Conservation (phyloP, 495 filamentous ascomycete species). For the Penicillium paxilli region DNA sequence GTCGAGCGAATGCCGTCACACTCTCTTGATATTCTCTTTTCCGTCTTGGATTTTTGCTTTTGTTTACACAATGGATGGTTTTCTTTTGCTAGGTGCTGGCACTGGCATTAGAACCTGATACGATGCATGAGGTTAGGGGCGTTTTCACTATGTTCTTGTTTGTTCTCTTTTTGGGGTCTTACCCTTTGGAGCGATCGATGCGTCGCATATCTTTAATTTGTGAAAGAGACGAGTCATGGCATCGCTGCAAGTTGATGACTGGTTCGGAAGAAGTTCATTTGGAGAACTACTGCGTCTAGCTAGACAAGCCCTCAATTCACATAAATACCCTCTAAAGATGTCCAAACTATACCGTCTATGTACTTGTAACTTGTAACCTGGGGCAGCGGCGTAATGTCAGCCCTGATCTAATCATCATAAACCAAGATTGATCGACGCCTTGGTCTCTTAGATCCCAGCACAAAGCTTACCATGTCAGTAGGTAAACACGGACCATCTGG, state of each 20-base stretch:
- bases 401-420: neutral
- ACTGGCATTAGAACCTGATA: slow-evolving; percentile 5
- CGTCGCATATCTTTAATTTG: neutral
- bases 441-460: neutral
- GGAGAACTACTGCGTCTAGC: neutral
- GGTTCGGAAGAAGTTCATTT: neutral
- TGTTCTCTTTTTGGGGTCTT: neutral
- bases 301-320: neutral
- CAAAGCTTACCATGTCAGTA: neutral
- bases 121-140: slow-evolving; percentile 9
- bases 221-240: neutral
- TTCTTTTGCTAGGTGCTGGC: slow-evolving; percentile 17
- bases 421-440: neutral
- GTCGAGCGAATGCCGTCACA: neutral
- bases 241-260: neutral
- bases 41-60: neutral
- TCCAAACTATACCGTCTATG: neutral
- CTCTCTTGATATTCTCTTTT: neutral
- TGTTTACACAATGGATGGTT: neutral
- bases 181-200: neutral
- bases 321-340: neutral
- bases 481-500: neutral
- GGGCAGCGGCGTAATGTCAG: neutral
- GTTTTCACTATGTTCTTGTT: slow-evolving; percentile 12
- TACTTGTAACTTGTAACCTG: neutral